Conservation (phyloP, 768 basidiomycete genomes). For the Trametes punicea region DNA sequence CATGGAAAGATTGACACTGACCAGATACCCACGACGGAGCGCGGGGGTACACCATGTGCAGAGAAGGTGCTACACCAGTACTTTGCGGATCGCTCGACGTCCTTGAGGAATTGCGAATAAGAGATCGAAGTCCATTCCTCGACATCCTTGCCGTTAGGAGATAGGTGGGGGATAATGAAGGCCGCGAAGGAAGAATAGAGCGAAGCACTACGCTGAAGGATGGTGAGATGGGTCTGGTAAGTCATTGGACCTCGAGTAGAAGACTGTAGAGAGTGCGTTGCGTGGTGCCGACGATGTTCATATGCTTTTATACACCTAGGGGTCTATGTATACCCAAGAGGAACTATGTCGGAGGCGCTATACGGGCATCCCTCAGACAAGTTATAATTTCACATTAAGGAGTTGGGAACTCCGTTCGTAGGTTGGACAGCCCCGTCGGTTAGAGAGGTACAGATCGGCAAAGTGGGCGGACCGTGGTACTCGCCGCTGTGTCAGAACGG, state of each 20-base stretch:
- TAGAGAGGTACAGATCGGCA: background rate
- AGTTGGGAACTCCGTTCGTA: conserved; percentile 12
- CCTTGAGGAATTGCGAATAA: conserved; percentile 55
- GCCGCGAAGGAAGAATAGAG: conserved; percentile 46
- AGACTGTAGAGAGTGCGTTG: background rate
- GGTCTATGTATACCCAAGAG: background rate
- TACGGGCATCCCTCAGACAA: conserved; percentile 6
- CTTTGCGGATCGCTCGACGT: conserved; percentile 60
- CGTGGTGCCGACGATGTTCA: background rate
- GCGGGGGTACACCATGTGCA: conserved; percentile 40
- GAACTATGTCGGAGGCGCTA: conserved; percentile 20
- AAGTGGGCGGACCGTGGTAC: background rate
- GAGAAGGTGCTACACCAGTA: conserved; percentile 52
- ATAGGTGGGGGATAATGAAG: conserved; percentile 54
- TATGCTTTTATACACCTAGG: conserved; percentile 6
- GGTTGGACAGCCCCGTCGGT: conserved; percentile 17
- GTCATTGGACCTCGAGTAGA: conserved; percentile 14
- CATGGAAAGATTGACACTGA: conserved; percentile 31
- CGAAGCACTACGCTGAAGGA: conserved; percentile 50
- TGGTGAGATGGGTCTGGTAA: conserved; percentile 50
- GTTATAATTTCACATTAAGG: conserved; percentile 11
- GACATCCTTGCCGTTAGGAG: conserved; percentile 38
- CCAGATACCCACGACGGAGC: conserved; percentile 68
- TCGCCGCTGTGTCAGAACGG: background rate
- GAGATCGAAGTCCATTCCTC: conserved; percentile 56